Conservation (phyloP, 495 filamentous ascomycete genomes). For the Trichocladium uniseriatum region DNA sequence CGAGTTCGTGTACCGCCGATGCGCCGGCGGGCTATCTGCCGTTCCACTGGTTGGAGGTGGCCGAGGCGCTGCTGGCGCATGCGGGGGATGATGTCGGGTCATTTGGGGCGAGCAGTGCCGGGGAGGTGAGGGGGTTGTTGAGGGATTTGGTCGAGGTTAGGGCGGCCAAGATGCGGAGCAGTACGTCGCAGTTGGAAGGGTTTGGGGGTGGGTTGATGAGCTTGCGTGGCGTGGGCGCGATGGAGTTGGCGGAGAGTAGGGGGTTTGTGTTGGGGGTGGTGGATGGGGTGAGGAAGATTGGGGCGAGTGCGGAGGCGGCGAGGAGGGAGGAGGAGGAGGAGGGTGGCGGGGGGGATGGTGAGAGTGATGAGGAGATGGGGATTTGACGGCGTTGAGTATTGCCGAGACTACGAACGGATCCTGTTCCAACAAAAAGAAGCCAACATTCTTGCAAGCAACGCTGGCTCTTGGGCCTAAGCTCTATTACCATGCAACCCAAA, state of each 20-base stretch:
- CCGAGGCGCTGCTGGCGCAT: conserved; percentile 72
- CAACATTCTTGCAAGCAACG: no score
- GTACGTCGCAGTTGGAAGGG: conserved; percentile 59
- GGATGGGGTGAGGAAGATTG: conserved; percentile 70
- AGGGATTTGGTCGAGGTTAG: conserved; percentile 80
- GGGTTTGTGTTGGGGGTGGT: conserved; percentile 78
- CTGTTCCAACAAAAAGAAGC: no score
- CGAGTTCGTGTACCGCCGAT: conserved; percentile 44
- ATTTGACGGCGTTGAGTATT: neutral
- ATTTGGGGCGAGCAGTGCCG: conserved; percentile 44
- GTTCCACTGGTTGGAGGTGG: conserved; percentile 89
- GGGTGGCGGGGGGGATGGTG: conserved; percentile 31
- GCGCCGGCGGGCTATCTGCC: conserved; percentile 61
- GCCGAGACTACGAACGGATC: no score
- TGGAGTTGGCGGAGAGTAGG: conserved; percentile 84
- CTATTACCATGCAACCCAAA: no score
- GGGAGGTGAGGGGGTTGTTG: conserved; percentile 63
- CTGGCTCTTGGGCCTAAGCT: no score
- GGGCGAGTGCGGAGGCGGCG: conserved; percentile 46
- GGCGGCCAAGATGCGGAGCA: conserved; percentile 77
- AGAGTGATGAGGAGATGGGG: conserved; percentile 43
- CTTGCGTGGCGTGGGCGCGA: conserved; percentile 75
- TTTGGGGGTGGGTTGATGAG: conserved; percentile 57
- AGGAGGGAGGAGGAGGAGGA: conserved; percentile 49
- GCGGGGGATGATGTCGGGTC: conserved; percentile 79